Evolutionary conservation across 192 early-diverging fungal genomes (phyloP).

Genomic region (Pilaira anomala): DNA sequence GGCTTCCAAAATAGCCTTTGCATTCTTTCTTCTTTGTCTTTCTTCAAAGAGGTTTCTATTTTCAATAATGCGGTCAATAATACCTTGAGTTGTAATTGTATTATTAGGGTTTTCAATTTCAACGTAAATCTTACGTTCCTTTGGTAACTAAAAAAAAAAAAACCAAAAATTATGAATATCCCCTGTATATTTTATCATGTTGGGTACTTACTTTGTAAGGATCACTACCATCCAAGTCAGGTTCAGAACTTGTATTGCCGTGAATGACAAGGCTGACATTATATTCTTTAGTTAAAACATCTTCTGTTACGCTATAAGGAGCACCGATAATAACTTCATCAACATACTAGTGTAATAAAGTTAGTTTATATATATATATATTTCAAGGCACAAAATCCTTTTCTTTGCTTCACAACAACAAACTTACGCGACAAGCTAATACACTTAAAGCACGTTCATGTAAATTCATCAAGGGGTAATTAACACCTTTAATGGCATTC

Average conservation of each 20-base stretch:
- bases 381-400: no score
- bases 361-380: neutral
- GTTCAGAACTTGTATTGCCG: slow-evolving; percentile 61
- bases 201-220: slow-evolving; percentile 61
- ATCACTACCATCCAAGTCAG: slow-evolving; percentile 72
- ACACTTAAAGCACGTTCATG: slow-evolving; percentile 90
- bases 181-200: neutral
- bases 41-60: slow-evolving; percentile 62
- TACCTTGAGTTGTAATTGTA: slow-evolving; percentile 77
- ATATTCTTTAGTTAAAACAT: slow-evolving; percentile 84
- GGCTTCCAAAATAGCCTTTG: slow-evolving; percentile 63
- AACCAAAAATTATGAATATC: neutral
- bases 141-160: slow-evolving; percentile 57
- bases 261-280: slow-evolving; percentile 80
- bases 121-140: slow-evolving; percentile 67
- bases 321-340: slow-evolving; percentile 93
- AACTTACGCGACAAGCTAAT: slow-evolving; percentile 78
- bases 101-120: slow-evolving; percentile 75
- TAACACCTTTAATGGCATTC: slow-evolving; percentile 79
- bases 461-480: slow-evolving; percentile 93
- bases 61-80: slow-evolving; percentile 86
- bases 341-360: slow-evolving; percentile 57
- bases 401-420: no score
- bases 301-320: slow-evolving; percentile 82
- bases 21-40: slow-evolving; percentile 70